Evolutionary conservation across 179 eudicot species (phyloP).

Genomic region (Amaranthus tricolor): DNA sequence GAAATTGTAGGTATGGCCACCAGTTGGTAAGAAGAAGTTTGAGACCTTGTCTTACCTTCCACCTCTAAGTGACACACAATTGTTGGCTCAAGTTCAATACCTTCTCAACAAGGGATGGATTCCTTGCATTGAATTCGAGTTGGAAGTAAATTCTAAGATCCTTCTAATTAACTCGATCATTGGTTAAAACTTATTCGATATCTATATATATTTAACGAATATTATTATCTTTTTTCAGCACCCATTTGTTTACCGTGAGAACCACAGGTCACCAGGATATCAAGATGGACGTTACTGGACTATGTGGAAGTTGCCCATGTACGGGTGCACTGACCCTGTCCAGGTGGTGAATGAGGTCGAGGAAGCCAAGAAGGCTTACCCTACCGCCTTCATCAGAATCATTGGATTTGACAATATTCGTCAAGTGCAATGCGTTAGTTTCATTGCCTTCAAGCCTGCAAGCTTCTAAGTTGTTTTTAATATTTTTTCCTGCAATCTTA

Average conservation of each 20-base stretch:
- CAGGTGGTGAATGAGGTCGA: conserved; percentile 59
- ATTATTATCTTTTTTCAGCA: conserved; percentile 3
- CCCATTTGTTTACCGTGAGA: conserved; percentile 51
- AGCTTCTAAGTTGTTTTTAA: background rate
- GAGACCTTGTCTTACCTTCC: conserved; percentile 75
- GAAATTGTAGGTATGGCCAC: conserved; percentile 27
- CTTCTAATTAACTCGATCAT: background rate
- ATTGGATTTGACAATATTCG: conserved; percentile 66
- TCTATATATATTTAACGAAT: too few species aligned
- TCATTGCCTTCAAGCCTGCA: background rate
- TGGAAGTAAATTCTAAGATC: conserved; percentile 33
- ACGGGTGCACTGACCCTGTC: conserved; percentile 27
- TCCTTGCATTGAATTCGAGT: background rate
- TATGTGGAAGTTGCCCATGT: conserved; percentile 13
- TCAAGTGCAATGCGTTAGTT: conserved; percentile 64
- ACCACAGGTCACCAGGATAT: conserved; percentile 62
- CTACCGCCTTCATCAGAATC: conserved; percentile 62
- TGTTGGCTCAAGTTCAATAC: conserved; percentile 36
- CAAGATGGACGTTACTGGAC: conserved; percentile 87
- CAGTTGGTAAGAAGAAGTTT: conserved; percentile 58
- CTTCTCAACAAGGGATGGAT: too few species aligned
- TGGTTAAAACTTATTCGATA: background rate
- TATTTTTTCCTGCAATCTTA: background rate
- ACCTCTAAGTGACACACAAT: conserved; percentile 41
- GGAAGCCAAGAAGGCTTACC: conserved; percentile 62